These are phyloP conservation scores for Phytophthora constricta DNA, from an alignment of 352 stramenopile genomes.

Conservation along the genomic window DNA sequence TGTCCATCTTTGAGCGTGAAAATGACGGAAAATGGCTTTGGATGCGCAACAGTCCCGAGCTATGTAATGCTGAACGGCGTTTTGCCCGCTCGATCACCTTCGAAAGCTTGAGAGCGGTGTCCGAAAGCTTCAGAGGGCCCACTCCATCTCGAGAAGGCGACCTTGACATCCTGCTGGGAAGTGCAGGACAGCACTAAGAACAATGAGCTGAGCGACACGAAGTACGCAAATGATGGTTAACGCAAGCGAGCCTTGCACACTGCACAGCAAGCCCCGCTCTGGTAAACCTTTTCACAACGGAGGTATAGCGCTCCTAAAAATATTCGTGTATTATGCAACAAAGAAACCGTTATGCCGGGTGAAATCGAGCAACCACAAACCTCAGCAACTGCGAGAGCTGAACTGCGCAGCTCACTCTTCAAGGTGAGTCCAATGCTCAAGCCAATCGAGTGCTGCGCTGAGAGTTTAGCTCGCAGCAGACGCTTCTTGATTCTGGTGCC, in stretches of 20 bases:
- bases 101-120: conserved; percentile 70
- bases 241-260: background rate
- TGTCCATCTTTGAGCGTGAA: conserved; percentile 21
- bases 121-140: conserved; percentile 42
- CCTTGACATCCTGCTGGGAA: background rate
- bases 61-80: conserved; percentile 44
- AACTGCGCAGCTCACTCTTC: no score
- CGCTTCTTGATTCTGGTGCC: background rate
- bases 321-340: conserved; percentile 29
- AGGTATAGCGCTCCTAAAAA: conserved; percentile 29
- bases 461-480: conserved; percentile 11
- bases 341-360: no score
- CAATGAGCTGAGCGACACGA: background rate
- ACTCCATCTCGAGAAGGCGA: background rate
- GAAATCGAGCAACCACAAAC: no score
- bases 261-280: background rate
- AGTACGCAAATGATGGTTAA: background rate
- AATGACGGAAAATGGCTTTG: conserved; percentile 44
- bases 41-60: conserved; percentile 40
- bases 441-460: no score
- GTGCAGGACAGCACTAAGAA: background rate
- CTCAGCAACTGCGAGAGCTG: no score
- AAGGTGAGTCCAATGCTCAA: no score
- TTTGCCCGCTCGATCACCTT: conserved; percentile 68
- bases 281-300: background rate